Evolutionary conservation across 352 stramenopile genomes (phyloP), one percentile per base, ranked within the genome.

Genomic region (Globisporangium abappressorium): DNA sequence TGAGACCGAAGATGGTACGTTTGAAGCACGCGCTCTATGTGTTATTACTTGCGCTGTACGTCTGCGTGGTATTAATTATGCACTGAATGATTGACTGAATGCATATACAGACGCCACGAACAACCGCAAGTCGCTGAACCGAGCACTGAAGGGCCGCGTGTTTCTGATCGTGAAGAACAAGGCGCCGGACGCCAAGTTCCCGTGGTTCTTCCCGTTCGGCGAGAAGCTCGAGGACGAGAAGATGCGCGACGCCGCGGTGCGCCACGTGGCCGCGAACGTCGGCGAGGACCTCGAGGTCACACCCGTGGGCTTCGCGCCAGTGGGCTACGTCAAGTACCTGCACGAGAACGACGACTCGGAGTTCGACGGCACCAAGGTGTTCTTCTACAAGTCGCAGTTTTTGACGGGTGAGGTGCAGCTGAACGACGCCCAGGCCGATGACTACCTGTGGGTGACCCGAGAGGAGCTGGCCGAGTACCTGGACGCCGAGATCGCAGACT

Each of bases 91-190:
- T 26, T 53, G 20, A 22, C n/a, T 38, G 20, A 22, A 14, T 38
- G 41, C 1, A 7, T 5, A 7, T 20, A 33, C 30, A 76, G 85
- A 93, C 67, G 71, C 69, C 26, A 79, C 46, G 18, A 84, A 95
- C 80, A 92, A 95, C 79, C 87, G 85, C 80, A 91, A 93, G 76
- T 93, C 85, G 66, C 74, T 95, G 1, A 93, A 95, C 78, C 87
- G 87, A 26, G 85, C 87, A 62, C 74, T 95, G 12, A 93, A 93
- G 73, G 79, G 84, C 64, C 85, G 85, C 34, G 73, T 95, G 47
- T 93, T 95, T 57, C 55, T 95, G 68, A 70, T 95, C 57, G 81
- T 93, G 51, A 89, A 93, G 73, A 84, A 76, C 62, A 61, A 59
- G 43, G 58, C 58, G 28, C 53, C 74, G 22, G 72, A 82, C 55